These are phyloP conservation scores for Hypoxylon rickii DNA, from an alignment of 495 filamentous ascomycete species.

Conservation along the genomic window DNA sequence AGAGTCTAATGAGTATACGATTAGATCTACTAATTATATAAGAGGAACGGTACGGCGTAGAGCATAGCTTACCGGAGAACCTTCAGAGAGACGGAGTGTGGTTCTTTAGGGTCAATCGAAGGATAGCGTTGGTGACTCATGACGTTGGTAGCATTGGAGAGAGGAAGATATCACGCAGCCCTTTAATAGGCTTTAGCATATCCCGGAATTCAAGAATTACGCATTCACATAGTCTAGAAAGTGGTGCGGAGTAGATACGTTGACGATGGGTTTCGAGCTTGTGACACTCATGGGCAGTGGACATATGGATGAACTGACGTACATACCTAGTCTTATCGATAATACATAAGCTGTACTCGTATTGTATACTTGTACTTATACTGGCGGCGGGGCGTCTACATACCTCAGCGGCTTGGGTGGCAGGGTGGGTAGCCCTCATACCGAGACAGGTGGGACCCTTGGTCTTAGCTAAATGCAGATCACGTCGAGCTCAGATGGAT, in stretches of 20 bases:
- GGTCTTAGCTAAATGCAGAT: too few species aligned
- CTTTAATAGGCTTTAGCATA: not conserved
- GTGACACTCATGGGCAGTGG: not conserved
- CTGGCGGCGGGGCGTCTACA: too few species aligned
- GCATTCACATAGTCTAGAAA: not conserved
- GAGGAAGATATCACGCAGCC: not conserved
- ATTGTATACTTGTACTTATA: not conserved
- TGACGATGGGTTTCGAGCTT: too few species aligned
- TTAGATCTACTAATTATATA: constrained; percentile 7
- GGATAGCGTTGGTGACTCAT: constrained; percentile 59
- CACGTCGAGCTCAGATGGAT: too few species aligned
- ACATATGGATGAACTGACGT: constrained; percentile 32
- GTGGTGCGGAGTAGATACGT: too few species aligned
- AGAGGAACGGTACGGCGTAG: not conserved
- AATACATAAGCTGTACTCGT: not conserved
- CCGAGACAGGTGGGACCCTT: too few species aligned
- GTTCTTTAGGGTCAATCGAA: constrained; percentile 69
- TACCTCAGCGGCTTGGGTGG: too few species aligned
- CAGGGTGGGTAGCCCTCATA: too few species aligned
- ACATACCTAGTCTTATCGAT: constrained; percentile 32
- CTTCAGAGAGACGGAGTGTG: constrained; percentile 86
- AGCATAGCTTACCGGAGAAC: constrained; percentile 60
- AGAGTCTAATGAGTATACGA: constrained; percentile 45
- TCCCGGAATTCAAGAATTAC: not conserved
- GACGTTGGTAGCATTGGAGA: constrained; percentile 4